These are phyloP conservation scores for Colletotrichum paranaense DNA, from an alignment of 2,329 filamentous ascomycete genomes.

Conservation along the genomic window DNA sequence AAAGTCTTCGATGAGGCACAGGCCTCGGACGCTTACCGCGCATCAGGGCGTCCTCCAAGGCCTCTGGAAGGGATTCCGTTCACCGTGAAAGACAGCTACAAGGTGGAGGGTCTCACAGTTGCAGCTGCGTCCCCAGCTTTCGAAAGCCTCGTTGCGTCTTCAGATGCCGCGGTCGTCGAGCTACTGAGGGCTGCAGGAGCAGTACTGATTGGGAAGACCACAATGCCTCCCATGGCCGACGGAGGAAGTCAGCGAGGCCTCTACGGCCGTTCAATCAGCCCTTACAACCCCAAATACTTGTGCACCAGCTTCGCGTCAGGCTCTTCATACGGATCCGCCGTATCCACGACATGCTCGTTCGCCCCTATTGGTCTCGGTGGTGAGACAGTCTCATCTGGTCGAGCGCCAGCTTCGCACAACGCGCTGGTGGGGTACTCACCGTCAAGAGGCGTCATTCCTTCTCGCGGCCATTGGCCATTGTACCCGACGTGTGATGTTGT, in stretches of 20 bases:
- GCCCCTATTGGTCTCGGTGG: slow-evolving; percentile 61
- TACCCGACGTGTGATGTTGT: slow-evolving; percentile 65
- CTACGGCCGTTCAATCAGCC: slow-evolving; percentile 63
- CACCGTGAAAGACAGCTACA: slow-evolving; percentile 69
- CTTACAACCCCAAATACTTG: slow-evolving; percentile 62
- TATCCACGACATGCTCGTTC: slow-evolving; percentile 59
- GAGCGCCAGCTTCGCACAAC: slow-evolving; percentile 64
- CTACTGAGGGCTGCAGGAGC: slow-evolving; percentile 60
- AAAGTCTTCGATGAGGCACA: slow-evolving; percentile 42
- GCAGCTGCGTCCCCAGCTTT: slow-evolving; percentile 67
- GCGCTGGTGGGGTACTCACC: slow-evolving; percentile 63
- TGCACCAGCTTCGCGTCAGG: slow-evolving; percentile 64
- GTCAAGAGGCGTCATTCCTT: slow-evolving; percentile 59
- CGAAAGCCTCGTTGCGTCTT: slow-evolving; percentile 56
- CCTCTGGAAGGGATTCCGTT: slow-evolving; percentile 66
- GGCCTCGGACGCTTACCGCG: slow-evolving; percentile 43
- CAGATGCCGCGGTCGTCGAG: slow-evolving; percentile 63
- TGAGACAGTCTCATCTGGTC: slow-evolving; percentile 64
- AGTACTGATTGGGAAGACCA: slow-evolving; percentile 65
- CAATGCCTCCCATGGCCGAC: slow-evolving; percentile 67
- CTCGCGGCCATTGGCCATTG: slow-evolving; percentile 62
- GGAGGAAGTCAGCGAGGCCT: slow-evolving; percentile 65
- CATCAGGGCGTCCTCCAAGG: slow-evolving; percentile 29
- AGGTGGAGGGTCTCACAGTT: slow-evolving; percentile 62
- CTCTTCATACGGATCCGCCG: slow-evolving; percentile 64